Conservation (phyloP, 2,329 filamentous ascomycete genomes). For the Colletotrichum graminicola region DNA sequence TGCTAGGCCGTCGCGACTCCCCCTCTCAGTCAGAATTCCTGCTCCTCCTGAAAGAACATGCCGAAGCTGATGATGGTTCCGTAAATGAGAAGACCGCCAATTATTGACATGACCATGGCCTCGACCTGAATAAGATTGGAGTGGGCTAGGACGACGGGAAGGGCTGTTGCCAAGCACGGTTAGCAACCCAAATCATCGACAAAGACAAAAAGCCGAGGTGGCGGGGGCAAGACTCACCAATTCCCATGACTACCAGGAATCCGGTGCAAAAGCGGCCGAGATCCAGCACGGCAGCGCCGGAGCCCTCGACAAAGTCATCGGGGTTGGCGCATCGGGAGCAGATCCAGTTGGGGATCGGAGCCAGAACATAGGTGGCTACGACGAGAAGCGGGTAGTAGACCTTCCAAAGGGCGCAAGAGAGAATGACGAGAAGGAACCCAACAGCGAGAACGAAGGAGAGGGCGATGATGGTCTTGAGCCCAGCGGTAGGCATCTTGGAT, state of each 20-base stretch:
- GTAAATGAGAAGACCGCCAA: slow-evolving; percentile 94
- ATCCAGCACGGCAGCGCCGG: slow-evolving; percentile 87
- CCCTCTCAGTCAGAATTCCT: slow-evolving; percentile 78
- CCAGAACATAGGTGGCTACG: slow-evolving; percentile 93
- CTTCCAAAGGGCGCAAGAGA: slow-evolving; percentile 94
- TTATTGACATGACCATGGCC: slow-evolving; percentile 95
- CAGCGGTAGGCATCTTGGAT: slow-evolving; percentile 77
- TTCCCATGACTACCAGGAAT: slow-evolving; percentile 96
- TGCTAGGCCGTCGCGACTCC: background rate
- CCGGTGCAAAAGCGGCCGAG: slow-evolving; percentile 94
- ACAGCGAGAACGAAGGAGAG: slow-evolving; percentile 99
- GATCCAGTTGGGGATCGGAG: slow-evolving; percentile 96
- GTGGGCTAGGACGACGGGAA: slow-evolving; percentile 90
- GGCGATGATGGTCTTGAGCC: slow-evolving; percentile 98
- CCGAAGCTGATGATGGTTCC: slow-evolving; percentile 98
- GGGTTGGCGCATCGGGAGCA: slow-evolving; percentile 88
- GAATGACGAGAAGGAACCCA: slow-evolving; percentile 98
- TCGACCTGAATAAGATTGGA: slow-evolving; percentile 83
- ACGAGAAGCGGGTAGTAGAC: slow-evolving; percentile 96
- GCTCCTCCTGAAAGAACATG: slow-evolving; percentile 98
- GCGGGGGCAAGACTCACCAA: slow-evolving; percentile 74
- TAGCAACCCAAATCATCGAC: slow-evolving; percentile 15
- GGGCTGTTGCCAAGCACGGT: slow-evolving; percentile 65
- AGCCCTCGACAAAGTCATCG: slow-evolving; percentile 93
- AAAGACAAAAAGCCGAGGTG: background rate